phyloP scores from a whole-genome alignment of 192 early-diverging fungal genomes.

The Fimicolochytrium jonesii region DNA sequence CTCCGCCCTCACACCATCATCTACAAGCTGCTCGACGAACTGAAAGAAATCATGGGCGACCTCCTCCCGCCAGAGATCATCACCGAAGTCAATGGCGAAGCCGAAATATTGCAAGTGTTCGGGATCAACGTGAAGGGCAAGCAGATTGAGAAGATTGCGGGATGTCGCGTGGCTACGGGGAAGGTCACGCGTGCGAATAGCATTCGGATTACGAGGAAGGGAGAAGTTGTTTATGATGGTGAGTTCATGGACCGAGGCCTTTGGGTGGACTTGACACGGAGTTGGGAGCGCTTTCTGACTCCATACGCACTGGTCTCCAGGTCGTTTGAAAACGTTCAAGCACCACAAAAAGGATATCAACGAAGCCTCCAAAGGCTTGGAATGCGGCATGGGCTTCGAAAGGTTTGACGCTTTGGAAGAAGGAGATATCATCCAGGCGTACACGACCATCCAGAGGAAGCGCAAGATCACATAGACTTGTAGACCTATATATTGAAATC shows the following conservation, averaged over 20 bases:
- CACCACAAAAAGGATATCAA: conserved; percentile 85
- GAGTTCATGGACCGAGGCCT: conserved; percentile 6
- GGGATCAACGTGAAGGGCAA: conserved; percentile 75
- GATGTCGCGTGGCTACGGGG: conserved; percentile 79
- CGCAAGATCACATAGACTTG: too few species aligned
- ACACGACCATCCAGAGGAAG: conserved; percentile 5
- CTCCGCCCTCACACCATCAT: conserved; percentile 78
- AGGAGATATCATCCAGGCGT: conserved; percentile 60
- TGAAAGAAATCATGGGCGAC: conserved; percentile 71
- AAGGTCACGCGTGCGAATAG: conserved; percentile 54
- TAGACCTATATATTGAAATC: too few species aligned
- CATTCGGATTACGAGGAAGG: conserved; percentile 65
- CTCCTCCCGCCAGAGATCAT: conserved; percentile 74
- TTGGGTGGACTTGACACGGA: neutral
- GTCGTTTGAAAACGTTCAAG: conserved; percentile 68
- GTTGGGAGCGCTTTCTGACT: too few species aligned
- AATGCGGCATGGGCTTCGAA: conserved; percentile 92
- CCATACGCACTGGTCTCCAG: too few species aligned
- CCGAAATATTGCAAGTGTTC: conserved; percentile 80
- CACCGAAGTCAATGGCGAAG: conserved; percentile 82
- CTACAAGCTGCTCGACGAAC: conserved; percentile 88
- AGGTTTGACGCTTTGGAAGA: conserved; percentile 71
- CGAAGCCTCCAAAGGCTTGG: conserved; percentile 89
- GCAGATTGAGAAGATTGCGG: conserved; percentile 68
- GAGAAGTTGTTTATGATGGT: conserved; percentile 70